These are phyloP conservation scores for Colletotrichum sp. DNA, from an alignment of 2,329 filamentous ascomycete species.

Conservation along the genomic window DNA sequence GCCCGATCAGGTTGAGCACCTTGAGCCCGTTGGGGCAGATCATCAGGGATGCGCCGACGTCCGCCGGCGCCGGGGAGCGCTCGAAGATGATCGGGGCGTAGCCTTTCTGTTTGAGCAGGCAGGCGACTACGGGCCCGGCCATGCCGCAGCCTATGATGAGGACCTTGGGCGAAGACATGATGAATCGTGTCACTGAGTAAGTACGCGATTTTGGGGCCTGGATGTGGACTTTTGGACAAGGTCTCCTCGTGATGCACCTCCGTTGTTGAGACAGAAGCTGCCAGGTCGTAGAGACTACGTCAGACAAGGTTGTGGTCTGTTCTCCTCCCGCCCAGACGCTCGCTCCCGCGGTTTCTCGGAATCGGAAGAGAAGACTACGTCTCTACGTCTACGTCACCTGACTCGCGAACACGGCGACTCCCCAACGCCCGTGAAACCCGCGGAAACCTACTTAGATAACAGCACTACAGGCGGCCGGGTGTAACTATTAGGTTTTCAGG, in stretches of 20 bases:
- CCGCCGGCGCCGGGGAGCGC: slow-evolving; percentile 24
- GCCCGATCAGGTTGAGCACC: slow-evolving; percentile 26
- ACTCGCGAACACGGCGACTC: neutral
- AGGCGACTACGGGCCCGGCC: slow-evolving; percentile 26
- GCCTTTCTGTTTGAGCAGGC: slow-evolving; percentile 27
- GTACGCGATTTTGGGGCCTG: neutral
- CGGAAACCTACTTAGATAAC: neutral
- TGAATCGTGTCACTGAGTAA: neutral
- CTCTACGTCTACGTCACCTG: neutral
- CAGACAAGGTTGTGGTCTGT: neutral
- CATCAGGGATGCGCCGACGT: slow-evolving; percentile 29
- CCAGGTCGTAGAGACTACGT: neutral
- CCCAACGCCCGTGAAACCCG: neutral
- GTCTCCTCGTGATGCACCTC: neutral
- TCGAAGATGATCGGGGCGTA: slow-evolving; percentile 31
- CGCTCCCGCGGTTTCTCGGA: neutral
- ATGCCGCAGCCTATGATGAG: slow-evolving; percentile 29
- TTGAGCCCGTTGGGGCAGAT: slow-evolving; percentile 29
- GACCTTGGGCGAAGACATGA: slow-evolving; percentile 8
- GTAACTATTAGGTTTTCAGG: neutral
- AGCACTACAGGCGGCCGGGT: neutral
- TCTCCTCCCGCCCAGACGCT: neutral
- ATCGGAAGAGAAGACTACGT: neutral
- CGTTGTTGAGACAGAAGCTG: neutral
- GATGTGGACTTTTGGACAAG: too few species aligned